Percentiles rank a stretch among this genome's conserved stretches.
These are phyloP conservation scores for Tolypocladium paradoxum DNA, from an alignment of 2,329 filamentous ascomycete genomes.

Conservation along the genomic window DNA sequence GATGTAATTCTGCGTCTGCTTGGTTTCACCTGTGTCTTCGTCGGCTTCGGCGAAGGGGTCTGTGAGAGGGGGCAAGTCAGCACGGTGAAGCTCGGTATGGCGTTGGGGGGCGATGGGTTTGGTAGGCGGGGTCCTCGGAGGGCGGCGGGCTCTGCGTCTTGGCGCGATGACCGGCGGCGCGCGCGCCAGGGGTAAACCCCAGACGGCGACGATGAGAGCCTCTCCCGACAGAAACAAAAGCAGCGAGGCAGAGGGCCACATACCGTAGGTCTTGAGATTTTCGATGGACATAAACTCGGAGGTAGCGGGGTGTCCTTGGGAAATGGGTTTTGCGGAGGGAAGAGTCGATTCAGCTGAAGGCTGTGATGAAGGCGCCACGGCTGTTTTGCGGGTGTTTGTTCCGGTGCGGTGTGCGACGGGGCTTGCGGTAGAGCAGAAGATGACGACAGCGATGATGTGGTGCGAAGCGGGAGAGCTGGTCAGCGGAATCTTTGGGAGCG, in stretches of 20 bases:
- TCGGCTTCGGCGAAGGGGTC: constrained; percentile 99
- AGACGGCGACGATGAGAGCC: background rate
- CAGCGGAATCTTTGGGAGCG: background rate
- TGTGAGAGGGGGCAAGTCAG: constrained; percentile 28
- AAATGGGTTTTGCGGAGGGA: constrained; percentile 37
- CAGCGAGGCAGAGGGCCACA: constrained; percentile 18
- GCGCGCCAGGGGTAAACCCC: background rate
- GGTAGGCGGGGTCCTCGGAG: background rate
- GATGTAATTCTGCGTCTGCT: constrained; percentile 95
- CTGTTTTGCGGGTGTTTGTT: constrained; percentile 19
- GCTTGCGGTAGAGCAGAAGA: constrained; percentile 1
- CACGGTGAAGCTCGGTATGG: background rate
- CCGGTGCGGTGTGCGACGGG: constrained; percentile 6
- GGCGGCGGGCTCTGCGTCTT: background rate
- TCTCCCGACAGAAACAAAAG: no score
- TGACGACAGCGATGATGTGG: background rate
- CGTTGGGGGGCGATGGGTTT: background rate
- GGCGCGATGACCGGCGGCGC: background rate
- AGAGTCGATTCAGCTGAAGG: constrained; percentile 36
- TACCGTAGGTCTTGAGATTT: constrained; percentile 95
- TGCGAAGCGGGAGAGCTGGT: background rate
- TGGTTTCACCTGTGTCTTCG: constrained; percentile 94
- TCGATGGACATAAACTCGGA: constrained; percentile 97
- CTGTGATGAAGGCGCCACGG: constrained; percentile 32
- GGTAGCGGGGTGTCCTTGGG: constrained; percentile 47